phyloP scores from a whole-genome alignment of 176 grass and related monocot species.

The Juncus effusus region DNA sequence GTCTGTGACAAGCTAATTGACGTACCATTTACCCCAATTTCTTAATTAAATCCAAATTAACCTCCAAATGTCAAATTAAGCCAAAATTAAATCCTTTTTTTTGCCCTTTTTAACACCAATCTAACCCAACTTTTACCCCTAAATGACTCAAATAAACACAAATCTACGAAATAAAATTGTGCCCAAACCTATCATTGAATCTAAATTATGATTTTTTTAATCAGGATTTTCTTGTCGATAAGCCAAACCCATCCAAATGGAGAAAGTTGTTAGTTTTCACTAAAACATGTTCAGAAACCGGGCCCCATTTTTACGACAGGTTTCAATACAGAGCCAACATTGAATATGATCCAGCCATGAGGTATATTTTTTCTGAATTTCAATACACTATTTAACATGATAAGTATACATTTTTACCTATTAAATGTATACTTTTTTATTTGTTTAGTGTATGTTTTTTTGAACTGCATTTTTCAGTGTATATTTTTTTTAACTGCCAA shows the following conservation, averaged over 20 bases:
- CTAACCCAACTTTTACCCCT: too few species aligned
- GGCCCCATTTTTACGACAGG: conserved; percentile 62
- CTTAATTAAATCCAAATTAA: neutral
- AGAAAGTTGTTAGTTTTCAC: conserved; percentile 82
- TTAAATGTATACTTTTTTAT: too few species aligned
- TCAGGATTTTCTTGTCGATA: conserved; percentile 76
- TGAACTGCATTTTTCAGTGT: too few species aligned
- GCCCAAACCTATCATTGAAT: too few species aligned
- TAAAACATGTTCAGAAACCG: conserved; percentile 61
- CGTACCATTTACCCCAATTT: conserved; percentile 4
- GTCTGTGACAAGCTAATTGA: conserved; percentile 81
- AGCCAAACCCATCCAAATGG: conserved; percentile 65
- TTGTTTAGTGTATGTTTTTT: too few species aligned
- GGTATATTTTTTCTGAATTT: too few species aligned
- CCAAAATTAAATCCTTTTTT: neutral
- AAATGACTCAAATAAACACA: too few species aligned
- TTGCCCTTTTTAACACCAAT: neutral
- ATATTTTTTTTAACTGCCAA: too few species aligned
- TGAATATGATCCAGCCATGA: conserved; percentile 67
- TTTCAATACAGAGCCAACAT: conserved; percentile 67
- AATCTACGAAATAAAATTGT: too few species aligned
- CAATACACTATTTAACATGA: too few species aligned
- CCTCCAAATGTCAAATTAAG: neutral
- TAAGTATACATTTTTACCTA: too few species aligned
- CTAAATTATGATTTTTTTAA: neutral